Conservation (phyloP, 805 yeast species). For the Candida caryicola region DNA sequence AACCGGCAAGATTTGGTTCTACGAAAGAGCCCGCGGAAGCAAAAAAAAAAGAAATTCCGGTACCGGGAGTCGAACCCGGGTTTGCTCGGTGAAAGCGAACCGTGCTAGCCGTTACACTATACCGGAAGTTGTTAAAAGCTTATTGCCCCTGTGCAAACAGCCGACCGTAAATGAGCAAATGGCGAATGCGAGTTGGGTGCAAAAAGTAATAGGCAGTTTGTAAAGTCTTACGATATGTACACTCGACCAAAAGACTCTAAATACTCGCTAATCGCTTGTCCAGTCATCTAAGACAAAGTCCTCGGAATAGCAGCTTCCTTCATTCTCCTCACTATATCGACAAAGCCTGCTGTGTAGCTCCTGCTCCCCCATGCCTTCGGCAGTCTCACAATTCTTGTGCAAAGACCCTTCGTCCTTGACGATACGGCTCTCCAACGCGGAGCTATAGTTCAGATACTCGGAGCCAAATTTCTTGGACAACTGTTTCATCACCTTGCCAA, state of each 20-base stretch:
- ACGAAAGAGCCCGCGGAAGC: background rate
- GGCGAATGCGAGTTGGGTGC: too few relatives aligned
- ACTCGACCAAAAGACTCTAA: too few relatives aligned
- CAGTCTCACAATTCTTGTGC: background rate
- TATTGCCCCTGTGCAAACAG: too few relatives aligned
- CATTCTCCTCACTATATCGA: background rate
- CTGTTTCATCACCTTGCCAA: background rate
- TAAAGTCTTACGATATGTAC: too few relatives aligned
- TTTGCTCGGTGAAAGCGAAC: constrained; percentile 83
- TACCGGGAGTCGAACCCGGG: constrained; percentile 89
- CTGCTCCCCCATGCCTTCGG: background rate
- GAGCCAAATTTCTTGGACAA: background rate
- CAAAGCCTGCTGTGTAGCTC: background rate
- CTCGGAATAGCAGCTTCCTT: background rate
- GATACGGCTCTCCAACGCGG: background rate
- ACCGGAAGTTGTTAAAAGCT: constrained; percentile 7
- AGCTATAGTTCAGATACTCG: background rate
- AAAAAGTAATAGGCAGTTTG: too few relatives aligned
- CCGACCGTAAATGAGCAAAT: too few relatives aligned
- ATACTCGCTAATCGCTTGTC: too few relatives aligned
- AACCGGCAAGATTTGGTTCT: too few relatives aligned
- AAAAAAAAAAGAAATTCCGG: constrained; percentile 45
- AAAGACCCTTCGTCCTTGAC: background rate
- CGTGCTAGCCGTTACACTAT: constrained; percentile 48
- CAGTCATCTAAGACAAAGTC: background rate